Evolutionary conservation across 352 stramenopile genomes (phyloP).

Genomic region (Phytophthora sansomeana): DNA sequence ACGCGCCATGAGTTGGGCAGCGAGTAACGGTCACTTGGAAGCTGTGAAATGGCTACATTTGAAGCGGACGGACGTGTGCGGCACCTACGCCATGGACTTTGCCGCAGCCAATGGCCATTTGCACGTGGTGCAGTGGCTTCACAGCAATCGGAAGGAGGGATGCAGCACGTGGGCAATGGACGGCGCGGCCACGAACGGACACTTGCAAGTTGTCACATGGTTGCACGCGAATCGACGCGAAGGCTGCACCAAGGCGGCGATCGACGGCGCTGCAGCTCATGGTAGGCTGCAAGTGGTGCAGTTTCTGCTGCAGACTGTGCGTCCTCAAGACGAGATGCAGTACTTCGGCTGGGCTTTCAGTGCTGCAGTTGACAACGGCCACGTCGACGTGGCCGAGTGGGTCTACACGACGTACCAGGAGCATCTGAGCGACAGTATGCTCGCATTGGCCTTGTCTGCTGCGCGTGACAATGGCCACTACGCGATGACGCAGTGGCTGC

Average conservation of each 20-base stretch:
- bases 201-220: slow-evolving; percentile 38
- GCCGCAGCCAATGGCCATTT: slow-evolving; percentile 29
- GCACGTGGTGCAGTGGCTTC: slow-evolving; percentile 29
- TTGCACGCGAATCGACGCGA: slow-evolving; percentile 24
- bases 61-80: slow-evolving; percentile 22
- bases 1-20: slow-evolving; percentile 34
- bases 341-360: slow-evolving; percentile 27
- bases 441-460: slow-evolving; percentile 9
- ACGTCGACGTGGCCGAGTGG: slow-evolving; percentile 18
- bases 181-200: slow-evolving; percentile 28
- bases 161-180: slow-evolving; percentile 38
- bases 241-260: slow-evolving; percentile 33
- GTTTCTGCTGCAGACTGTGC: slow-evolving; percentile 25
- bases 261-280: slow-evolving; percentile 31
- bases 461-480: slow-evolving; percentile 14
- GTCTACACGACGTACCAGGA: slow-evolving; percentile 11
- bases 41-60: slow-evolving; percentile 36
- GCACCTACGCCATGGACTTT: slow-evolving; percentile 31
- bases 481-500: slow-evolving; percentile 11
- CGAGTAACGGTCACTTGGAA: slow-evolving; percentile 27
- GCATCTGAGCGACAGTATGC: slow-evolving; percentile 8
- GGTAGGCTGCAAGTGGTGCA: slow-evolving; percentile 29
- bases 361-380: slow-evolving; percentile 13
- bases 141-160: slow-evolving; percentile 19
- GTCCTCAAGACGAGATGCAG: slow-evolving; percentile 12